Base-by-base conservation (phyloP, 2,329 filamentous ascomycete genomes). In the Meredithiella fracta region DNA sequence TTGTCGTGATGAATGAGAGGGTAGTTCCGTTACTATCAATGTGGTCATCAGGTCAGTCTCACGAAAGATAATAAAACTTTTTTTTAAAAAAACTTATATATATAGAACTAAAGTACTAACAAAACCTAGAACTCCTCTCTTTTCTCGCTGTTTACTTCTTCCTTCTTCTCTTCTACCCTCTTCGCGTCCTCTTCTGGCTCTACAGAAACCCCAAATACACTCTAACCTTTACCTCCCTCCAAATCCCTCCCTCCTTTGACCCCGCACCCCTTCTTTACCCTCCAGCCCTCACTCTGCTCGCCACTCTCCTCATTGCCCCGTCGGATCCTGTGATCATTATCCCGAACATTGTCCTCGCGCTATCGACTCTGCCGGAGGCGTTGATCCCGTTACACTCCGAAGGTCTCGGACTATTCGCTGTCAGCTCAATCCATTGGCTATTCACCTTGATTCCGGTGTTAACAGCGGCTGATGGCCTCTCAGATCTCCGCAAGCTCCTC, bases 181-280 rank as follows among this genome's bases (percentile, higher is more conserved):
- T 83, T 40, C 72, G 81, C 57, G 67, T 83, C n/a, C 63, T 73
- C 4, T 61, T 68, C 17, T 77, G 77, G 73, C 68, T 71, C 1
- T 71, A 73, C 57, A 65, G 65, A 20, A 67, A 68, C 23, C 65
- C 67, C 17, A 65, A 61, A 3, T 67, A 72, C 2, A 67, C 67
- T n/a, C 67, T 60, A 26, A 62, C 60, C 58, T 61, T 73, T 29
- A 69, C 38, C 22, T 59, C 72, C 1, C 63, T 82, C 37, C 65
- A 65, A 29, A 72, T 95, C 38, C 88, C 89, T 0, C 71, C 80
- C 3, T 75, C 78, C n/a, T 94, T 96, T 67, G 91, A 97, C 64
- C 90, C 89, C 2, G 91, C 91, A 5, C 87, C 90, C 9, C 74
- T 95, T n/a, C 68, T 96, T 57, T 97, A 96, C 65, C 91, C 91